Percentiles rank a stretch among this genome's conserved stretches.
These are phyloP conservation scores for Potentilla sterilis DNA, from an alignment of 306 rosid species.

Conservation along the genomic window DNA sequence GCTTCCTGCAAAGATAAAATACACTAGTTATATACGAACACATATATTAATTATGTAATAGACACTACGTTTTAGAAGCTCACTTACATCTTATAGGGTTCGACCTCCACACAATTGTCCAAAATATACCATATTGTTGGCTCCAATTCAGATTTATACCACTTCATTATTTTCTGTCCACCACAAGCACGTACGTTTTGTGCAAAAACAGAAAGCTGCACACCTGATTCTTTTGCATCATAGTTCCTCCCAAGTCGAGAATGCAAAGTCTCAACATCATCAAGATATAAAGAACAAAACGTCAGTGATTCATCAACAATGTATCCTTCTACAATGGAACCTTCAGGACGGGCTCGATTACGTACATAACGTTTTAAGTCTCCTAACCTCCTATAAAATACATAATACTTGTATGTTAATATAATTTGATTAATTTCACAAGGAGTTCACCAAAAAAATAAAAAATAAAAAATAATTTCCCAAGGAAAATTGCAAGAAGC, in stretches of 20 bases:
- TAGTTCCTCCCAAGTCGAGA: background rate
- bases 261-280: background rate
- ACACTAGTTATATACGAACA: background rate
- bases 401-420: too few species aligned
- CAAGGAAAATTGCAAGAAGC: background rate
- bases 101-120: background rate
- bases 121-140: too few species aligned
- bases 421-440: too few species aligned
- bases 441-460: too few species aligned
- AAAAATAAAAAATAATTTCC: too few species aligned
- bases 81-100: background rate
- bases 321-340: constrained; percentile 12
- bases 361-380: background rate
- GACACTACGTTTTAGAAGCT: background rate
- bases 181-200: background rate
- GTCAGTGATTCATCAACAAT: background rate
- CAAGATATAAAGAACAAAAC: background rate
- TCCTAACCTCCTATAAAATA: background rate
- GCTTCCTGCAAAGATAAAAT: background rate
- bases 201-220: background rate
- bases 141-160: background rate
- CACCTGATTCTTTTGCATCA: background rate
- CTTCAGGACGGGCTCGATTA: background rate
- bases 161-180: background rate
- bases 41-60: background rate